Evolutionary conservation across 2,329 filamentous ascomycete species (phyloP).

Genomic region (Ophiostoma sp.): DNA sequence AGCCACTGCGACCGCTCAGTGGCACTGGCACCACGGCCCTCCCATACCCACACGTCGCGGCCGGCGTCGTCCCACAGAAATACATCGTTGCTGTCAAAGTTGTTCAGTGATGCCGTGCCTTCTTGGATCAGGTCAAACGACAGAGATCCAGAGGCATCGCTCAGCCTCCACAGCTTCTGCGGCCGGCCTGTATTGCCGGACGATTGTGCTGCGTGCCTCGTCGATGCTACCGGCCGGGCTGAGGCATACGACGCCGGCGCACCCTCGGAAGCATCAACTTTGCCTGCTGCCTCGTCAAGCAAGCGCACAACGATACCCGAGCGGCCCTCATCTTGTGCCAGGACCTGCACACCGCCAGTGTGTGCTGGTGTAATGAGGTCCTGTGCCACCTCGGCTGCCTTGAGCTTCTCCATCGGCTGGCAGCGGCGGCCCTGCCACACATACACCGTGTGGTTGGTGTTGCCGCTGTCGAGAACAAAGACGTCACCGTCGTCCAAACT

Average conservation of each 20-base stretch:
- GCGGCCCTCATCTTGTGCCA: constrained; percentile 55
- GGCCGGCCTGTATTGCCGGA: constrained; percentile 15
- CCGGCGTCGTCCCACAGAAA: constrained; percentile 58
- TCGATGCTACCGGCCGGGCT: constrained; percentile 17
- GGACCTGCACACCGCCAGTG: constrained; percentile 58
- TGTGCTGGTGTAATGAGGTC: constrained; percentile 56
- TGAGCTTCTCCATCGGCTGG: constrained; percentile 64
- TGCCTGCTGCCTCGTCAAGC: constrained; percentile 39
- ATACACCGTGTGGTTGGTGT: constrained; percentile 51
- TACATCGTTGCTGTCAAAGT: constrained; percentile 55
- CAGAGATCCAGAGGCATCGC: constrained; percentile 54
- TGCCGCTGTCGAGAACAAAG: constrained; percentile 56
- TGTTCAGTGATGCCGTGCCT: constrained; percentile 36
- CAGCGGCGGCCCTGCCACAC: constrained; percentile 63
- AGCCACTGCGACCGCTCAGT: constrained; percentile 58
- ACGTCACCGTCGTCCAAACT: constrained; percentile 62
- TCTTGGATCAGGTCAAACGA: constrained; percentile 48
- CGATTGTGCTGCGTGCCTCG: background rate
- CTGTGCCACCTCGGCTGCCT: constrained; percentile 61
- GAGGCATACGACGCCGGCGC: constrained; percentile 5
- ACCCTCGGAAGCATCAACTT: constrained; percentile 33
- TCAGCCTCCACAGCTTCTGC: constrained; percentile 52
- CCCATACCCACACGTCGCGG: constrained; percentile 59
- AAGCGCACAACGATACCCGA: constrained; percentile 49
- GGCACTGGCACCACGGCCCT: constrained; percentile 53